A percentile compares a stretch with the other conserved stretches of the same genome.
These are phyloP conservation scores for Pezicula neosporulosa DNA, from an alignment of 2,329 filamentous ascomycete species.

Conservation along the genomic window DNA sequence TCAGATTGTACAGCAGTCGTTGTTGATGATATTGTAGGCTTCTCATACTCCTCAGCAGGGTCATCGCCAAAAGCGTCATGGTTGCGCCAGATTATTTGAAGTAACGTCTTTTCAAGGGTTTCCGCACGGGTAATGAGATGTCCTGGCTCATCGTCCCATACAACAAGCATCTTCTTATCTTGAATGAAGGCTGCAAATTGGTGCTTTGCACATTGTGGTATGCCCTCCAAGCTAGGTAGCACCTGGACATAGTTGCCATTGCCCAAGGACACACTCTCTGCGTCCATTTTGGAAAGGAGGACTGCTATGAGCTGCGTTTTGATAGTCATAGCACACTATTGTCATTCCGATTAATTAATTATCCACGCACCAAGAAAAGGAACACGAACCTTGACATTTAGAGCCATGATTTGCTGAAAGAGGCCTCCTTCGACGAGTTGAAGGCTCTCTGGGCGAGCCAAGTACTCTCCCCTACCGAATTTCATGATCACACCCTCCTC, in stretches of 20 bases:
- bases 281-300: slow-evolving; percentile 45
- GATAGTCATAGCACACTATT: slow-evolving; percentile 63
- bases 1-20: slow-evolving; percentile 14
- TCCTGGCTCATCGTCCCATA: slow-evolving; percentile 61
- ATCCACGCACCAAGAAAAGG: background rate
- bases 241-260: slow-evolving; percentile 60
- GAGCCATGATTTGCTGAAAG: slow-evolving; percentile 41
- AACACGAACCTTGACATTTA: slow-evolving; percentile 51
- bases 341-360: slow-evolving; percentile 6
- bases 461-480: slow-evolving; percentile 45
- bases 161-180: slow-evolving; percentile 53
- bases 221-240: slow-evolving; percentile 50
- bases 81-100: slow-evolving; percentile 55
- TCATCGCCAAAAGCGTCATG: slow-evolving; percentile 34
- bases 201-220: slow-evolving; percentile 59
- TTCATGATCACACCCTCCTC: slow-evolving; percentile 55
- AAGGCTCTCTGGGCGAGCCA: slow-evolving; percentile 45
- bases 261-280: slow-evolving; percentile 54
- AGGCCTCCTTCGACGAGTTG: slow-evolving; percentile 42
- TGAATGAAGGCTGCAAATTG: slow-evolving; percentile 64
- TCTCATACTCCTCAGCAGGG: slow-evolving; percentile 22
- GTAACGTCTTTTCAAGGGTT: slow-evolving; percentile 48
- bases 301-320: slow-evolving; percentile 62
- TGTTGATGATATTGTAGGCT: slow-evolving; percentile 11
- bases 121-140: slow-evolving; percentile 49